phyloP scores from a whole-genome alignment of 2,329 filamentous ascomycete species.

The Septoria linicola region DNA sequence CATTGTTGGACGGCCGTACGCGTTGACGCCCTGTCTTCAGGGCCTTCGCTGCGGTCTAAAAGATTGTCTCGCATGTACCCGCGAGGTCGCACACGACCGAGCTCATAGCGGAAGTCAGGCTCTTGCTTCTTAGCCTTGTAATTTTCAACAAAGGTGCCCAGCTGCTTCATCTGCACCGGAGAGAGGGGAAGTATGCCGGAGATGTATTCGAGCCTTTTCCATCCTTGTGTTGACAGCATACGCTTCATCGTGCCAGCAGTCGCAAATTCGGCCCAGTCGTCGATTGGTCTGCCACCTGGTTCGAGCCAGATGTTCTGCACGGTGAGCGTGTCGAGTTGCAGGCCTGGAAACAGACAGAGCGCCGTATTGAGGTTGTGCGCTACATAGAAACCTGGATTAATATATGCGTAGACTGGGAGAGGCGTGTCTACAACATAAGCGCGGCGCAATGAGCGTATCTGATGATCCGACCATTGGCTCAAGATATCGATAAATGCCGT shows the following conservation, averaged over 20 bases:
- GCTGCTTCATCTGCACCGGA: background rate
- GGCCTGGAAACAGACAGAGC: slow-evolving; percentile 5
- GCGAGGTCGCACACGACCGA: slow-evolving; percentile 6
- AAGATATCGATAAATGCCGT: slow-evolving; percentile 14
- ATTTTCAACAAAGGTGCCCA: background rate
- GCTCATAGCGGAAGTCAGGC: slow-evolving; percentile 6
- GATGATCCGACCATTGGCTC: slow-evolving; percentile 10
- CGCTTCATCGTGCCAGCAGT: background rate
- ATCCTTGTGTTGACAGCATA: slow-evolving; percentile 1
- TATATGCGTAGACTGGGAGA: slow-evolving; percentile 1
- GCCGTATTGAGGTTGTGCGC: slow-evolving; percentile 5
- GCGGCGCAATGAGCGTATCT: slow-evolving; percentile 3
- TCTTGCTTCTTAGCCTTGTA: slow-evolving; percentile 1
- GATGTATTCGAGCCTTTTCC: slow-evolving; percentile 4
- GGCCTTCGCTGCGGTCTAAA: background rate
- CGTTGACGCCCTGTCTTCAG: background rate
- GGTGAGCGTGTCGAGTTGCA: slow-evolving; percentile 9
- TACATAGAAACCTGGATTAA: background rate
- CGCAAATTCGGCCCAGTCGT: background rate
- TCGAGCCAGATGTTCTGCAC: slow-evolving; percentile 15
- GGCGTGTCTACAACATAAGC: slow-evolving; percentile 9
- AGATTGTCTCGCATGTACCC: background rate
- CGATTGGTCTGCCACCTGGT: background rate
- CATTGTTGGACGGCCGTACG: background rate
- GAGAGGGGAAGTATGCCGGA: slow-evolving; percentile 5